phyloP scores from a whole-genome alignment of 1,139 yeast genomes.

The Protomyces macrosporus region DNA sequence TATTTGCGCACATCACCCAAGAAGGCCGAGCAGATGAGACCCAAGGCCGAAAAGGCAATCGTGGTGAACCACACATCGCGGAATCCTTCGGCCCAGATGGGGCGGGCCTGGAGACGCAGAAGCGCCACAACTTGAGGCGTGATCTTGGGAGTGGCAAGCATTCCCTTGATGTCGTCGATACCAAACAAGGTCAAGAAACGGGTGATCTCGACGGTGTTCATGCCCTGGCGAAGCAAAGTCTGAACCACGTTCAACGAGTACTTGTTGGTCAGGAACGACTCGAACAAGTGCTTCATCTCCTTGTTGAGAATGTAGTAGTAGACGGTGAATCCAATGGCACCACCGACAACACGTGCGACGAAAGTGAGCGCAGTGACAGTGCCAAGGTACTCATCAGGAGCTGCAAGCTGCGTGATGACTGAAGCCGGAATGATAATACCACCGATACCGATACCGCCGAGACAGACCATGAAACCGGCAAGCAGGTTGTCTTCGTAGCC shows the following conservation, averaged over 20 bases:
- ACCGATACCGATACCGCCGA: conserved; percentile 14
- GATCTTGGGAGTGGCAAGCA: background rate
- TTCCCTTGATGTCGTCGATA: conserved; percentile 6
- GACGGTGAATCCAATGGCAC: conserved; percentile 24
- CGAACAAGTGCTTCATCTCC: background rate
- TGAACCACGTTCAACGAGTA: conserved; percentile 4
- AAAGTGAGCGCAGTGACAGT: conserved; percentile 22
- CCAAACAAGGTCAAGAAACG: background rate
- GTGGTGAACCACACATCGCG: conserved; percentile 22
- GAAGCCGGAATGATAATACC: conserved; percentile 25
- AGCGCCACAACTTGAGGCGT: background rate
- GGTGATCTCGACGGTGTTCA: conserved; percentile 1
- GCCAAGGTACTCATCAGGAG: conserved; percentile 23
- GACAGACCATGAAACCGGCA: conserved; percentile 20
- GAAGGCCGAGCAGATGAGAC: conserved; percentile 19
- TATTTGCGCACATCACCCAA: conserved; percentile 24
- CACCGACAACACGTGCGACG: conserved; percentile 23
- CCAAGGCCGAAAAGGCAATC: conserved; percentile 20
- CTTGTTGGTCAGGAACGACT: conserved; percentile 1
- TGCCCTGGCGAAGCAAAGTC: background rate
- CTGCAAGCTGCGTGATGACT: conserved; percentile 19
- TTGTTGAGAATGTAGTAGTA: conserved; percentile 19
- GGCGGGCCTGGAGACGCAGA: background rate
- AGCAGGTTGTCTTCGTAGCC: conserved; percentile 1
- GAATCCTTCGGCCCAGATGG: conserved; percentile 19